Percentiles rank a stretch among this genome's conserved stretches.
These are phyloP conservation scores for Elsinoe batatas DNA, from an alignment of 2,329 filamentous ascomycete genomes.

Conservation along the genomic window DNA sequence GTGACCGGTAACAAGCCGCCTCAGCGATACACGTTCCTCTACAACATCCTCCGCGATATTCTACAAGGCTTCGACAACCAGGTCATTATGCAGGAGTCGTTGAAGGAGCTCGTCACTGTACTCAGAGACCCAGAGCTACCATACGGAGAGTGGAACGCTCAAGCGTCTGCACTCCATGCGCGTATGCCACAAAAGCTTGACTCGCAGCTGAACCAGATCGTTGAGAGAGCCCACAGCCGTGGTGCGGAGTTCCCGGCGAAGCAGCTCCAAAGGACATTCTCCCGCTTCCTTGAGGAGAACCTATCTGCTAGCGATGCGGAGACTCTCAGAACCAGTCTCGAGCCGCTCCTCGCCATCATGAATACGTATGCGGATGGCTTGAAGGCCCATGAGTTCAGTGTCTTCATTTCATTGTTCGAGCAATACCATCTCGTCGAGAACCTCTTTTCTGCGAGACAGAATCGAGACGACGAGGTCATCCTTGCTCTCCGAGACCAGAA, in stretches of 20 bases:
- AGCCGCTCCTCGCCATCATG: slow-evolving; percentile 69
- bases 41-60: slow-evolving; percentile 75
- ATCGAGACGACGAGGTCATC: slow-evolving; percentile 87
- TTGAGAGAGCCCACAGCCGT: slow-evolving; percentile 71
- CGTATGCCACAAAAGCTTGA: slow-evolving; percentile 96
- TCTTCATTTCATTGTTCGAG: slow-evolving; percentile 70
- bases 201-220: slow-evolving; percentile 66
- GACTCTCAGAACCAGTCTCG: slow-evolving; percentile 60
- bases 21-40: slow-evolving; percentile 71
- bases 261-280: slow-evolving; percentile 69
- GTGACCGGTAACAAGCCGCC: slow-evolving; percentile 84
- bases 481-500: slow-evolving; percentile 90
- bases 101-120: slow-evolving; percentile 84
- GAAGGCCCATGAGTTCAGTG: slow-evolving; percentile 78
- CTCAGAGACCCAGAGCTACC: slow-evolving; percentile 82
- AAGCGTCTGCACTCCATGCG: slow-evolving; percentile 92
- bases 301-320: slow-evolving; percentile 63
- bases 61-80: slow-evolving; percentile 94
- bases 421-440: slow-evolving; percentile 76
- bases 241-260: slow-evolving; percentile 87
- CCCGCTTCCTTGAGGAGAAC: slow-evolving; percentile 83
- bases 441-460: slow-evolving; percentile 74
- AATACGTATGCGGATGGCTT: slow-evolving; percentile 74
- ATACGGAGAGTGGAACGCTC: slow-evolving; percentile 91
- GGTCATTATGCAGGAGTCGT: slow-evolving; percentile 78